Evolutionary conservation across 108 stramenopile species (phyloP), one percentile per base, ranked within the genome.

Genomic region (Nitzschia putrida): DNA sequence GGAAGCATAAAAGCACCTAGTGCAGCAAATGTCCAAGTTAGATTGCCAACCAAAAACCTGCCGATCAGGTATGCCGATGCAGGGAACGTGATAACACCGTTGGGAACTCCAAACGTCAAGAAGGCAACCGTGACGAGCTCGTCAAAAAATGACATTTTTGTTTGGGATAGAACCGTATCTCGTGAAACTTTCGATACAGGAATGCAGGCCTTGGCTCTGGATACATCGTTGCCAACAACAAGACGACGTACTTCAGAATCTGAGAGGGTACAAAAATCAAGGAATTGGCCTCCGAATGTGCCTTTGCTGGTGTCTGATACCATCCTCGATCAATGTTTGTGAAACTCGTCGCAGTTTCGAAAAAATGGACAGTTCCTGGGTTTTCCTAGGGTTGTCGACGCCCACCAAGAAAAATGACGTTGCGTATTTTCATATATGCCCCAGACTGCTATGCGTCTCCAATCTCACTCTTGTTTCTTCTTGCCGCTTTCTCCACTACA

Each of bases 81-180:
- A 7, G 81, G 81, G 42, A 82, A 64, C 11, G 67, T 73, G 47
- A 82, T 69, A 45, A 73, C 63, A 23, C 76, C 81, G 52, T 73
- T 73, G 42, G 81, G 81, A 9, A 77, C 76, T 5, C 71, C 72
- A 59, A 73, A 77, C 7, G 72, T 68, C 41, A 77, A 38, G 66
- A 82, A 77, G 2, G 70, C 11, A 6, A 73, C 29, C 13, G 57
- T 60, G 12, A 64, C 14, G 21, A 57, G 2, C 22, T 82, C 70
- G 43, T 76, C 76, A 49, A 38, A 57, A 13, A 77, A 70, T 20
- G 38, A 65, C 76, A 82, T 73, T 7, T 53, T 11, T 21, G 34
- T 18, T 20, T 51, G 26, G 14, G 29, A 39, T 14, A 69, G 34
- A 8, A 64, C 40, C 1, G 69, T 54, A 22, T 64, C 53, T 18